phyloP scores from a whole-genome alignment of 495 filamentous ascomycete species.

The Tuber umbilicatum region DNA sequence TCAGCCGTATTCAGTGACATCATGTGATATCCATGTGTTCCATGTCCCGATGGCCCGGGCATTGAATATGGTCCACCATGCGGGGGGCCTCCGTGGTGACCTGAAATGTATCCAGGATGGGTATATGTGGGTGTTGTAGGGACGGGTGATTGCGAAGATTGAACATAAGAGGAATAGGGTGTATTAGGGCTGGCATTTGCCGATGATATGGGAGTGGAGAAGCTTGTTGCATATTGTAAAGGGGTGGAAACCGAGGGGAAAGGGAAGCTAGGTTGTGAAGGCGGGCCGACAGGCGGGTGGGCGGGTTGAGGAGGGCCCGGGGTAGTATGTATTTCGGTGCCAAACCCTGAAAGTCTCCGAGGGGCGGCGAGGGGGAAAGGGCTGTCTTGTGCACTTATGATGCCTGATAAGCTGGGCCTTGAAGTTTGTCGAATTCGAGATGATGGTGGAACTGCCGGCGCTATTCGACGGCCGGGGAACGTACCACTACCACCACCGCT shows the following conservation, averaged over 20 bases:
- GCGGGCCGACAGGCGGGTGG: constrained; percentile 24
- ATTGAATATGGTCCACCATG: constrained; percentile 10
- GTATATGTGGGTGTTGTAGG: constrained; percentile 36
- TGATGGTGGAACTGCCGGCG: constrained; percentile 32
- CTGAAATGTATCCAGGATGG: constrained; percentile 31
- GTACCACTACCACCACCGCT: constrained; percentile 24
- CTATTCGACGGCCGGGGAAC: constrained; percentile 32
- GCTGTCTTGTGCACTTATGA: constrained; percentile 37
- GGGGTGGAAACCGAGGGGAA: constrained; percentile 30
- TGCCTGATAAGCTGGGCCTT: constrained; percentile 34
- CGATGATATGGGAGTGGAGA: constrained; percentile 38
- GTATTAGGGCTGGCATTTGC: constrained; percentile 38
- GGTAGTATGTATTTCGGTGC: constrained; percentile 23
- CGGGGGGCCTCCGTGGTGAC: constrained; percentile 17
- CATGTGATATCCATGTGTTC: constrained; percentile 37
- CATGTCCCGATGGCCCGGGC: constrained; percentile 29
- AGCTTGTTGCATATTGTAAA: constrained; percentile 34
- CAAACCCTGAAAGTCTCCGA: constrained; percentile 25
- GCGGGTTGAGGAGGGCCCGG: constrained; percentile 28
- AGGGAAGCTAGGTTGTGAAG: constrained; percentile 24
- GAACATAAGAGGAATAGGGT: constrained; percentile 39
- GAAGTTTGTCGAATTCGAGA: constrained; percentile 29
- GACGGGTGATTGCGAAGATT: constrained; percentile 31
- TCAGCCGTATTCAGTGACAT: constrained; percentile 39
- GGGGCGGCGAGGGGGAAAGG: constrained; percentile 34